Conservation (phyloP, 1,139 yeast species). For the Kodamaea sp. region DNA sequence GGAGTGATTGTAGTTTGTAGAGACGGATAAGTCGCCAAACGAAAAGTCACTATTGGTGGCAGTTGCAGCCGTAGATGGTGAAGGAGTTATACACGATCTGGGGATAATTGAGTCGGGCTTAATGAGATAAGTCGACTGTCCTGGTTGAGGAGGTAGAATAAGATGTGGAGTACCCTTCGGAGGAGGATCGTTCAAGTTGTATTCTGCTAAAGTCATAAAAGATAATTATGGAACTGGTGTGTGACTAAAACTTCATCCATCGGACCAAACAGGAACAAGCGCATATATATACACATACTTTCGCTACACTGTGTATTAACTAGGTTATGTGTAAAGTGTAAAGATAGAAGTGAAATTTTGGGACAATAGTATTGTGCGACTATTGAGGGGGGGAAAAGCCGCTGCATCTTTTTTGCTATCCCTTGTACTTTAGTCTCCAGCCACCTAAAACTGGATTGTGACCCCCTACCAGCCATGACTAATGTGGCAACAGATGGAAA, state of each 20-base stretch:
- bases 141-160: not conserved
- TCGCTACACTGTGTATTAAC: no score
- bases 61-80: slow-evolving; percentile 13
- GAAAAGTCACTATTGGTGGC: slow-evolving; percentile 10
- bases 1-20: slow-evolving; percentile 10
- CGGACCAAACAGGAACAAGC: no score
- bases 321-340: slow-evolving; percentile 1
- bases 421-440: no score
- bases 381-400: no score
- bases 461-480: no score
- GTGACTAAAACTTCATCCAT: no score
- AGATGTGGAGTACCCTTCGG: slow-evolving; percentile 11
- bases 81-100: slow-evolving; percentile 18
- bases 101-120: slow-evolving; percentile 17
- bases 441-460: no score
- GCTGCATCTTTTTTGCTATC: no score
- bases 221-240: not conserved
- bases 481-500: no score
- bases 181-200: slow-evolving; percentile 18
- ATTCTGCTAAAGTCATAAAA: slow-evolving; percentile 13
- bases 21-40: slow-evolving; percentile 1
- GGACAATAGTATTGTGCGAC: slow-evolving; percentile 7
- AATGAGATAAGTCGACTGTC: slow-evolving; percentile 7
- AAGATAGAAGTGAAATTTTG: slow-evolving; percentile 5
- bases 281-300: no score